Evolutionary conservation across 179 eudicot species (phyloP).

Genomic region (Beta lomatogona): DNA sequence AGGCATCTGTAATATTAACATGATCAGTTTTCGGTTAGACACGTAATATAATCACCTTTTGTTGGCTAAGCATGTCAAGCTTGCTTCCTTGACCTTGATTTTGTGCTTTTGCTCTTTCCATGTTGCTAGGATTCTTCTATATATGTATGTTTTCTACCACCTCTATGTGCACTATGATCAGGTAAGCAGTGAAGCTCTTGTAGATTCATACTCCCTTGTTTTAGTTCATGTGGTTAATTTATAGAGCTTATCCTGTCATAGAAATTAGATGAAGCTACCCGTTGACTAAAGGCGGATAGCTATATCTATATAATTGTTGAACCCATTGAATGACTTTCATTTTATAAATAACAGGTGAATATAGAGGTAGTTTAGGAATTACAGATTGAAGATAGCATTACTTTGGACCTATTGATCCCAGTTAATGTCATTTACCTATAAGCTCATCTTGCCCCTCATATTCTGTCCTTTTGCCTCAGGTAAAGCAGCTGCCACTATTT

Average conservation of each 20-base stretch:
- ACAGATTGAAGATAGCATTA: neutral
- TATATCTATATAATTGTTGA: neutral
- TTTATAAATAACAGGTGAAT: neutral
- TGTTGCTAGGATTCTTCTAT: constrained; percentile 49
- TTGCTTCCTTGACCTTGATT: constrained; percentile 21
- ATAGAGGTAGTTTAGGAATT: neutral
- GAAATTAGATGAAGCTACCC: neutral
- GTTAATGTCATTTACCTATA: neutral
- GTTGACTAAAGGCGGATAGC: too few relatives aligned
- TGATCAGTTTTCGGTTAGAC: neutral
- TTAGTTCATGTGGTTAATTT: neutral
- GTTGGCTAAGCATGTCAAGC: neutral
- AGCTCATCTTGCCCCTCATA: neutral
- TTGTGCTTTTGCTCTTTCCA: constrained; percentile 30
- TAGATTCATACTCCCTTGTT: neutral
- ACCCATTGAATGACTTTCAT: neutral
- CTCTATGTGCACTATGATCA: constrained; percentile 41
- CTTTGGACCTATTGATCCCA: neutral
- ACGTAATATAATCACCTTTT: neutral
- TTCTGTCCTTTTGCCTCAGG: constrained; percentile 18
- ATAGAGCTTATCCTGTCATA: neutral
- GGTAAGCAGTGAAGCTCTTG: constrained; percentile 29
- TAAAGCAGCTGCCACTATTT: constrained; percentile 33
- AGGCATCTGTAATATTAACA: constrained; percentile 6
- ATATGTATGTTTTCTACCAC: constrained; percentile 47